These are phyloP conservation scores for Ettlia oleoabundans DNA, from an alignment of 139 green algal genomes.

Conservation along the genomic window DNA sequence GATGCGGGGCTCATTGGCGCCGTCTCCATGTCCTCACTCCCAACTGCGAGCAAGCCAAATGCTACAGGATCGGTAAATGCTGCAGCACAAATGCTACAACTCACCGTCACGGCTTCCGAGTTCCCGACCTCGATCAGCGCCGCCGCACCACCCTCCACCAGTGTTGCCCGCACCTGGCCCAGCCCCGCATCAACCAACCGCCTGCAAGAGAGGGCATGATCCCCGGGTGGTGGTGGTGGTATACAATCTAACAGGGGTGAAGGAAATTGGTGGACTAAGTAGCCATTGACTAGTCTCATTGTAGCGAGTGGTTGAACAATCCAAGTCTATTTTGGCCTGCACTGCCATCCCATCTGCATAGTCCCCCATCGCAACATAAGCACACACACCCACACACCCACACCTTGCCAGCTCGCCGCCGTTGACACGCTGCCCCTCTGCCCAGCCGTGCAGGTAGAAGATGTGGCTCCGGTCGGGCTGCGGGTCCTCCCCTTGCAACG, in stretches of 20 bases:
- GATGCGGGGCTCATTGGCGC: background rate
- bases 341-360: no score
- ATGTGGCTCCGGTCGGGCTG: slow-evolving; percentile 15
- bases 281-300: no score
- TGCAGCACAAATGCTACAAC: background rate
- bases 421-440: background rate
- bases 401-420: slow-evolving; percentile 10
- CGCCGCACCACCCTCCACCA: slow-evolving; percentile 10
- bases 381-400: background rate
- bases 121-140: slow-evolving; percentile 25
- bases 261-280: background rate
- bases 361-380: background rate
- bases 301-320: no score
- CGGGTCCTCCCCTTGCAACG: slow-evolving; percentile 30
- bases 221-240: background rate
- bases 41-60: no score
- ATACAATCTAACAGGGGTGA: background rate
- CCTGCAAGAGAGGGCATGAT: background rate
- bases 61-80: background rate
- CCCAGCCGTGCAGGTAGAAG: slow-evolving; percentile 18
- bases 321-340: no score
- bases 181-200: background rate
- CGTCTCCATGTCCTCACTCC: background rate
- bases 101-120: slow-evolving; percentile 14
- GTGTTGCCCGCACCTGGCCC: slow-evolving; percentile 16